Base-by-base conservation (phyloP, 495 filamentous ascomycete genomes). In the Xylaria venustula region DNA sequence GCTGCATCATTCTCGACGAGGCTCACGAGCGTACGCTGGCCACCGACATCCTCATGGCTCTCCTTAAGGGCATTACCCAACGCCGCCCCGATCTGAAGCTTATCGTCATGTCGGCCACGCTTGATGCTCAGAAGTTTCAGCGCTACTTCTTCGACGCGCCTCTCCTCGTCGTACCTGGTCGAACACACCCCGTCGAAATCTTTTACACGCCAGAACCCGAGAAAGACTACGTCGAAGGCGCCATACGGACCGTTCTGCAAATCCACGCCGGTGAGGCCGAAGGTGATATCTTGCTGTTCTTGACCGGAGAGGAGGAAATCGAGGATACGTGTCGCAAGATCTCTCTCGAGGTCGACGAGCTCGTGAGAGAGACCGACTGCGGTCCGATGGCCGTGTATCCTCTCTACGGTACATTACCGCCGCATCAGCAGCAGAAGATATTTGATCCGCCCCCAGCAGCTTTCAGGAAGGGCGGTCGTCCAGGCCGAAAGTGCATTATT, bases 261-360 rank as follows among this genome's bases (percentile, higher is more conserved):
- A 99, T 99, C 36, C 95, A 99, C 68, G 90, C 90, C 4, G 88
- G 86, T 0, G 95, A 99, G 68, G 85, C 84, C 0, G 93, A 97
- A 70, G 95, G 95, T 58, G 95, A 99, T 71, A 93, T 99, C 44
- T 78, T 99, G 42, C 77, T 99, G 23, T 99, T 99, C 77, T 79
- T 99, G 72, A 99, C 95, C 30, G 95, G 95, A 69, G 95, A 99
- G 69, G 95, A 99, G 73, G 95, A 99, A 72, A 99, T 99, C 69
- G 95, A 99, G 74, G 95, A 98, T 73, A 91, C 94, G 20, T 89
- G 88, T 61, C 84, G 92, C 28, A 96, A 97, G 67, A 97, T 99
- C 63, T 80, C 82, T 20, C 79, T 97, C 1, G 95, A 99, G 74
- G 89, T 83, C 30, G 91, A 97, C 64, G 92, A 98, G 70, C 90